Base-by-base conservation (phyloP, 192 early-diverging fungal genomes). In the Mortierella antarctica region DNA sequence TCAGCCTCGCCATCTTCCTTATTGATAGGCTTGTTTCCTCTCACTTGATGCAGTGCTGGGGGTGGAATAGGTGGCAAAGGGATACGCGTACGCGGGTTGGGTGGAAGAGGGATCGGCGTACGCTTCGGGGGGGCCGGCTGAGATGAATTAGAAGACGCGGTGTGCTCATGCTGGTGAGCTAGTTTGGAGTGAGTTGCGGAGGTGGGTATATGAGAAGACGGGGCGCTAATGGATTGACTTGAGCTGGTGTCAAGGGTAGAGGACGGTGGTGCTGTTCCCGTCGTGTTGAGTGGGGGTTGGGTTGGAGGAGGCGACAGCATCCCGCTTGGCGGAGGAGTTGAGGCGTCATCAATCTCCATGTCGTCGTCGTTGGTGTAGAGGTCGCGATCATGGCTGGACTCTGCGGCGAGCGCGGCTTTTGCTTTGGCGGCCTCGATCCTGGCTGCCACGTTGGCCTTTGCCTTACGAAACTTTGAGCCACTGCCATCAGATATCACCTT, bases 321-420 rank as follows among this genome's bases (percentile, higher is more conserved):
- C 20, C 63, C 64, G 41, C 70, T 80, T 0, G 83, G 64, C 10
- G 83, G 83, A 20, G 83, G 83, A 4, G 83, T 79, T n/a, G 76
- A 80, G 9, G 75, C 75, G 40, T 84, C 83, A 18, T 75, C 83
- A 57, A 84, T 84, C 61, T 84, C 83, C 83, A 84, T 84, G 44
- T 84, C 83, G 47, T 84, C 83, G 54, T 84, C 77, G 49, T 81
- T 72, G 44, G 72, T 65, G 71, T 81, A 67, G 55, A 73, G 57
- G 45, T 74, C 71, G 9, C 71, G 65, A 13, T 78, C 71, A 20
- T 70, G 71, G 40, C 44, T 81, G 14, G 64, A 64, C 39, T 75
- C 78, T 45, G 71, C 64, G 18, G 53, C 69, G 11, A 71, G 67
- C 4, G 65, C 72, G 20, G 75, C 68, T 52, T 74, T 81, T 17